phyloP scores from a whole-genome alignment of 1,139 yeast genomes.

The Sugiyamaella japonica region DNA sequence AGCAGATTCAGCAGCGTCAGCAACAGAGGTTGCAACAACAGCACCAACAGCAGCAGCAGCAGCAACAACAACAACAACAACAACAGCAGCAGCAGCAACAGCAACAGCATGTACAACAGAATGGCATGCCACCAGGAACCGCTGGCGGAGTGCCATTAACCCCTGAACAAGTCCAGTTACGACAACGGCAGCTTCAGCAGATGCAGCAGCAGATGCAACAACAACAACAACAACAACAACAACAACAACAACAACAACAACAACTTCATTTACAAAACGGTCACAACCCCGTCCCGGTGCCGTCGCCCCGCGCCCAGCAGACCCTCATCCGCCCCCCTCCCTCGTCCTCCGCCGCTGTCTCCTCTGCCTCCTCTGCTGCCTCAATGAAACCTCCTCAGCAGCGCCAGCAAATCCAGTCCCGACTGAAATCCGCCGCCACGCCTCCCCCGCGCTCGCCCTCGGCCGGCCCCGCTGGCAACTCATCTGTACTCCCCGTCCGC shows the following conservation, averaged over 20 bases:
- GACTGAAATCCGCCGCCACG: not conserved
- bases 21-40: slow-evolving; percentile 20
- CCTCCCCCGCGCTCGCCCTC: slow-evolving; percentile 14
- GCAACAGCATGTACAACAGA: slow-evolving; percentile 18
- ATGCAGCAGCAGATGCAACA: slow-evolving; percentile 25
- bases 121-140: not conserved
- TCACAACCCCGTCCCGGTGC: slow-evolving; percentile 28
- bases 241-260: slow-evolving; percentile 23
- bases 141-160: not conserved
- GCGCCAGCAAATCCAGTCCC: slow-evolving; percentile 6
- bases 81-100: slow-evolving; percentile 33
- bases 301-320: slow-evolving; percentile 21
- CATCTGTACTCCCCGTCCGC: slow-evolving; percentile 11
- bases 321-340: slow-evolving; percentile 29
- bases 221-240: slow-evolving; percentile 20
- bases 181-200: slow-evolving; percentile 17
- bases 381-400: slow-evolving; percentile 5
- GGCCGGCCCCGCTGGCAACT: not conserved
- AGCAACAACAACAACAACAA: slow-evolving; percentile 34
- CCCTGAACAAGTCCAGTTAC: slow-evolving; percentile 12
- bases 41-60: slow-evolving; percentile 33
- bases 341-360: slow-evolving; percentile 4
- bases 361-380: no score
- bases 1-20: slow-evolving; percentile 28
- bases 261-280: slow-evolving; percentile 17